A percentile compares a stretch with the other conserved stretches of the same genome.
Evolutionary conservation across 805 yeast genomes (phyloP).

Genomic region (Saccharomyces eubayanus): DNA sequence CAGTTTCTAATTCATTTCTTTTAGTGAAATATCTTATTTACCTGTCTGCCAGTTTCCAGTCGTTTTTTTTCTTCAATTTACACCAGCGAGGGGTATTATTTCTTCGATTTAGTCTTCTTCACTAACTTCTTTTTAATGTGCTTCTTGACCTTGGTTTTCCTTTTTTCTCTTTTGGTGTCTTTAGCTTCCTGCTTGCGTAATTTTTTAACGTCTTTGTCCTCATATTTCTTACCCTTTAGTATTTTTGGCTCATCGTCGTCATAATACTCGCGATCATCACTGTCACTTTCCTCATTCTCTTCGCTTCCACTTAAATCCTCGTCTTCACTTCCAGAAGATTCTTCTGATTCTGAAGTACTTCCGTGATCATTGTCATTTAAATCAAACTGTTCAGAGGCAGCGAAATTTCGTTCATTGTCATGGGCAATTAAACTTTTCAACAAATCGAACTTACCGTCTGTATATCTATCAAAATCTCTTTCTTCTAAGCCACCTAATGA

Average conservation of each 20-base stretch:
- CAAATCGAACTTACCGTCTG: constrained; percentile 73
- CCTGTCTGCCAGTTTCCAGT: neutral
- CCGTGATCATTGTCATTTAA: constrained; percentile 20
- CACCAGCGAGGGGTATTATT: constrained; percentile 11
- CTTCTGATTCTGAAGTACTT: constrained; percentile 21
- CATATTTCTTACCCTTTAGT: constrained; percentile 64
- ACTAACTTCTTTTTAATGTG: constrained; percentile 70
- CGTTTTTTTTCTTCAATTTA: neutral
- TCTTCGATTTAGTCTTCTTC: constrained; percentile 42
- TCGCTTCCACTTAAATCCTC: constrained; percentile 23
- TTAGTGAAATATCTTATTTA: neutral
- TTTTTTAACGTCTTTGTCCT: constrained; percentile 72
- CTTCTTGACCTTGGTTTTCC: constrained; percentile 77
- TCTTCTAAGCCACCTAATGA: constrained; percentile 82
- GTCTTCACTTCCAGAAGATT: constrained; percentile 23
- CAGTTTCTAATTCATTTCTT: neutral
- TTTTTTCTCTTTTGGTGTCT: constrained; percentile 67
- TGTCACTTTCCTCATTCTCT: constrained; percentile 32
- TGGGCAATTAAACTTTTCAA: constrained; percentile 55
- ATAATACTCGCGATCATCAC: constrained; percentile 29
- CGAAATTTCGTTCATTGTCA: constrained; percentile 25
- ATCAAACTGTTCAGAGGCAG: constrained; percentile 15
- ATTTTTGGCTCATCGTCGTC: constrained; percentile 32
- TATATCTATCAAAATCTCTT: constrained; percentile 73
- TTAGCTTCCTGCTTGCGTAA: constrained; percentile 69